Conservation (phyloP, 257 asterid genomes). For the Plectranthus barbatus region DNA sequence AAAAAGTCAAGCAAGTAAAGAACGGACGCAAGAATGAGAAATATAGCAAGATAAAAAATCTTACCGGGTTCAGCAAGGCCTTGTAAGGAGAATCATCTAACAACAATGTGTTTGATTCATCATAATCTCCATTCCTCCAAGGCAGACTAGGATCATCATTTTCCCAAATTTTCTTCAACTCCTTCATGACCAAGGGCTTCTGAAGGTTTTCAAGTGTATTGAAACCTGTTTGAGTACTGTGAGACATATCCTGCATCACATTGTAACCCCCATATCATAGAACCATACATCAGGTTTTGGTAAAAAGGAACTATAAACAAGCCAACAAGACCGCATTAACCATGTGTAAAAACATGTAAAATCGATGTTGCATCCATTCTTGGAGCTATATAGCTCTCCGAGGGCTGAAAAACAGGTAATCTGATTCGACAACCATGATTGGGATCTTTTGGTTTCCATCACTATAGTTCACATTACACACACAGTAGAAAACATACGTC, state of each 20-base stretch:
- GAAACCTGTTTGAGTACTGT: constrained; percentile 59
- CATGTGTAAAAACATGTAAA: background rate
- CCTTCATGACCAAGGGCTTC: constrained; percentile 86
- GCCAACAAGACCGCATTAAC: background rate
- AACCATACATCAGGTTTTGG: constrained; percentile 1
- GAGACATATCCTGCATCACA: constrained; percentile 59
- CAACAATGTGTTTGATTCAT: constrained; percentile 74
- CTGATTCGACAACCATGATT: background rate
- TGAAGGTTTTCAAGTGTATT: constrained; percentile 58
- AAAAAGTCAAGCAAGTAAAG: background rate
- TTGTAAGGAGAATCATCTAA: constrained; percentile 97
- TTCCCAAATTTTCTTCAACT: constrained; percentile 72
- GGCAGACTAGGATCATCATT: constrained; percentile 41
- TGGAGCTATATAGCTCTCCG: background rate
- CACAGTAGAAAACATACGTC: background rate
- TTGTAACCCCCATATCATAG: background rate
- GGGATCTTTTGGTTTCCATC: background rate
- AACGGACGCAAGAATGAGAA: background rate
- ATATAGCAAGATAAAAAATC: constrained; percentile 14
- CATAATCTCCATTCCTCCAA: constrained; percentile 72
- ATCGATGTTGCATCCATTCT: background rate
- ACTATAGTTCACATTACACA: constrained; percentile 1
- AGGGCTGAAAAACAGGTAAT: constrained; percentile 1
- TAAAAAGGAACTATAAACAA: background rate
- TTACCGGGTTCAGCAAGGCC: constrained; percentile 91